Percentiles rank a stretch among this genome's conserved stretches.
phyloP scores from a whole-genome alignment of 768 basidiomycete genomes.

The Coprinopsis marcescibilis region DNA sequence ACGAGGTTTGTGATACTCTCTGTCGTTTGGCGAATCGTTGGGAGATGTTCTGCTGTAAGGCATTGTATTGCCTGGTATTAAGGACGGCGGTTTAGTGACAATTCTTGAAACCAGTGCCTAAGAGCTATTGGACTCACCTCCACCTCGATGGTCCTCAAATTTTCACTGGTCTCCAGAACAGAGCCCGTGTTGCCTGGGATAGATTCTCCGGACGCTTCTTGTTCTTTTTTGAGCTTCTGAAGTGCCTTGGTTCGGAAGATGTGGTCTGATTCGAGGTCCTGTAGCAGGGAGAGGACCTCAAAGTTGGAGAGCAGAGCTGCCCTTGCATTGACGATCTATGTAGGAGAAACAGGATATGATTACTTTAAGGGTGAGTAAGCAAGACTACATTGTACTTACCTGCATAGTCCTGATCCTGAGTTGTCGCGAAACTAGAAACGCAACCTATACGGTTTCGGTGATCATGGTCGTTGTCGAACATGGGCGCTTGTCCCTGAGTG shows the following conservation, averaged over 20 bases:
- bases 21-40: slow-evolving; percentile 58
- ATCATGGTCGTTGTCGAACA: too few relatives aligned
- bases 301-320: slow-evolving; percentile 83
- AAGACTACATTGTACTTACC: too few relatives aligned
- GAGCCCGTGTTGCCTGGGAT: slow-evolving; percentile 15
- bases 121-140: slow-evolving; percentile 44
- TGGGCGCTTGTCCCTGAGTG: too few relatives aligned
- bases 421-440: too few relatives aligned
- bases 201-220: slow-evolving; percentile 41
- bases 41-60: slow-evolving; percentile 70
- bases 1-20: slow-evolving; percentile 62
- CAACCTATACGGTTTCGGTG: too few relatives aligned
- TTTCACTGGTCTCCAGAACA: slow-evolving; percentile 59
- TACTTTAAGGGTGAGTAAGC: neutral
- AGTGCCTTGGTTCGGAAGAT: slow-evolving; percentile 64
- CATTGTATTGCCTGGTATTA: slow-evolving; percentile 72
- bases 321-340: slow-evolving; percentile 64
- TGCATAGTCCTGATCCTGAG: too few relatives aligned
- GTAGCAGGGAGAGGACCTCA: slow-evolving; percentile 77
- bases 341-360: slow-evolving; percentile 37
- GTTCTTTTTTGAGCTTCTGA: slow-evolving; percentile 71
- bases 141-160: slow-evolving; percentile 79
- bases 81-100: neutral
- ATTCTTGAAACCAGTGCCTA: neutral
- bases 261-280: slow-evolving; percentile 71